These are phyloP conservation scores for Lenwebbia sp. DNA, from an alignment of 345 rosid genomes.

Conservation along the genomic window DNA sequence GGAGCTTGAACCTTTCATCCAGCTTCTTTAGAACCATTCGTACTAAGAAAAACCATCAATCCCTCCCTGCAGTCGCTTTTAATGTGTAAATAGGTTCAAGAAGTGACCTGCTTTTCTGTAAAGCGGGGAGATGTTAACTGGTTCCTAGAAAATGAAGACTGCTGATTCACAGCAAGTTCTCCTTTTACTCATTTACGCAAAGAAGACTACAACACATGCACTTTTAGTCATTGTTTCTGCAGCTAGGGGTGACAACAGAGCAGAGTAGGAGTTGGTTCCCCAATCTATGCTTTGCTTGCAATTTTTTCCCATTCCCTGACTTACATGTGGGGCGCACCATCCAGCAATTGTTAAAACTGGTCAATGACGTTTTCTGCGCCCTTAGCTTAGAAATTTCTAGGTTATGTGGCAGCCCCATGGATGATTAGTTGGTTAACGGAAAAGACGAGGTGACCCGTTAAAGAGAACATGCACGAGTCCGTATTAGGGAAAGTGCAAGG, in stretches of 20 bases:
- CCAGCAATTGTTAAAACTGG: not conserved
- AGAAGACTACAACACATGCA: not conserved
- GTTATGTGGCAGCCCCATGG: not conserved
- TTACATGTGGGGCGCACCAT: not conserved
- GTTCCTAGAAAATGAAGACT: not conserved
- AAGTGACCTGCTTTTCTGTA: not conserved
- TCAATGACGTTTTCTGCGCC: not conserved
- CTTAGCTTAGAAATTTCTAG: not conserved
- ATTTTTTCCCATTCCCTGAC: not conserved
- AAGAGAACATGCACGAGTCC: not conserved
- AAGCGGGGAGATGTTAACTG: not conserved
- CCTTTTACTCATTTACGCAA: not conserved
- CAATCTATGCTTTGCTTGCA: not conserved
- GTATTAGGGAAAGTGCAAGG: not conserved
- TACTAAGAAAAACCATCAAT: not conserved
- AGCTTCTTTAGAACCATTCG: not conserved
- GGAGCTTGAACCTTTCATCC: not conserved
- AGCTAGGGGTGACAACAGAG: not conserved
- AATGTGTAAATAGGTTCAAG: not conserved
- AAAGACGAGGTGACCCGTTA: not conserved
- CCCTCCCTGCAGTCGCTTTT: not conserved
- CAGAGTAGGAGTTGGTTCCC: not conserved
- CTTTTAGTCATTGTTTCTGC: not conserved
- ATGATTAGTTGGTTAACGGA: not conserved
- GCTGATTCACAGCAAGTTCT: not conserved